These are phyloP conservation scores for Phialemoniopsis sp. DNA, from an alignment of 2,329 filamentous ascomycete species.

Conservation along the genomic window DNA sequence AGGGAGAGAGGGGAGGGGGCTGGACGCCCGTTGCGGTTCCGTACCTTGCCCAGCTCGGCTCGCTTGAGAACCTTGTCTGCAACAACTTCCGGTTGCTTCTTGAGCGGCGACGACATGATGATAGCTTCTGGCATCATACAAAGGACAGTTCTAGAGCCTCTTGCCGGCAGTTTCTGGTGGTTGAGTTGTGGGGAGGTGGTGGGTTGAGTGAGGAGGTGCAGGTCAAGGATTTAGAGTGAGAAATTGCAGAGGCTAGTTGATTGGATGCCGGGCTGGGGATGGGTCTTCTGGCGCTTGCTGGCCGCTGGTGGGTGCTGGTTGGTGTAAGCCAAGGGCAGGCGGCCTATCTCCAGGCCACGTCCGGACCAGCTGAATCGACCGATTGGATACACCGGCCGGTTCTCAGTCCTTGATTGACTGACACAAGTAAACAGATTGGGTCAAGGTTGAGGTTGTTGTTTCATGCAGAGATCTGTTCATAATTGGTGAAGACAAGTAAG, in stretches of 20 bases:
- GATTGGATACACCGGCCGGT: no score
- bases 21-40: slow-evolving; percentile 15
- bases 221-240: slow-evolving; percentile 10
- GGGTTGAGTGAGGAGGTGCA: slow-evolving; percentile 4
- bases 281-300: slow-evolving; percentile 23
- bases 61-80: slow-evolving; percentile 67
- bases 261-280: slow-evolving; percentile 18
- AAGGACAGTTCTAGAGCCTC: neutral
- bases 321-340: slow-evolving; percentile 9
- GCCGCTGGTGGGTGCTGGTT: slow-evolving; percentile 4
- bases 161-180: slow-evolving; percentile 5
- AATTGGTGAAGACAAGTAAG: no score
- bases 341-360: no score
- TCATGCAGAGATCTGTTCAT: no score
- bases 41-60: slow-evolving; percentile 72
- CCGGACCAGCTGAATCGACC: no score
- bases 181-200: slow-evolving; percentile 9
- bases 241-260: slow-evolving; percentile 17
- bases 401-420: no score
- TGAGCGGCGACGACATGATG: slow-evolving; percentile 57
- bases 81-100: slow-evolving; percentile 60
- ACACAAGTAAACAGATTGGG: no score
- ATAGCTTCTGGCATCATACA: slow-evolving; percentile 18
- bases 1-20: neutral
- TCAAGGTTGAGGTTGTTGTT: no score